Conservation (phyloP, 1,139 yeast genomes). For the Blastobotrys serpentis region DNA sequence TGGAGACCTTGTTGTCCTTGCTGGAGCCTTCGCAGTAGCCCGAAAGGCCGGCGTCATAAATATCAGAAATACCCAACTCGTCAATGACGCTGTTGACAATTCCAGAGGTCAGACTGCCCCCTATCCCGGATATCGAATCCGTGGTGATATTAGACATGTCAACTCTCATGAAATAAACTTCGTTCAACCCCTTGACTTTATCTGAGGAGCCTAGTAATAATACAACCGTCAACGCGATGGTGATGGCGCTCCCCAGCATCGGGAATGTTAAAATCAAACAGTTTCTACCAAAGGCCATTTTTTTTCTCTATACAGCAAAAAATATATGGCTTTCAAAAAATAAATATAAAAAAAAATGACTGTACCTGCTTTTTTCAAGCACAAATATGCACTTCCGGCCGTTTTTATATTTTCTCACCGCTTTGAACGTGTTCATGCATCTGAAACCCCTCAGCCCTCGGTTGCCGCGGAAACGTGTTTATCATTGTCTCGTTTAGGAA, state of each 20-base stretch:
- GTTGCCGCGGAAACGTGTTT: constrained; percentile 2
- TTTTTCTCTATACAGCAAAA: too few species aligned
- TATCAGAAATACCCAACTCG: constrained; percentile 55
- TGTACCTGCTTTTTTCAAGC: too few species aligned
- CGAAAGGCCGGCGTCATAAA: constrained; percentile 66
- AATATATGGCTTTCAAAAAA: too few species aligned
- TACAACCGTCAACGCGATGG: constrained; percentile 42
- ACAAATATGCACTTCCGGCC: neutral
- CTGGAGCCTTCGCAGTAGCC: constrained; percentile 65
- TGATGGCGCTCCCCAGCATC: constrained; percentile 40
- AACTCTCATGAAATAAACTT: constrained; percentile 45
- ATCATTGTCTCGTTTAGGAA: neutral
- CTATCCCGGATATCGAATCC: constrained; percentile 23
- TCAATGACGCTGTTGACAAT: constrained; percentile 23
- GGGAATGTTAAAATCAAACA: constrained; percentile 43
- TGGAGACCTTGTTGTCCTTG: constrained; percentile 28
- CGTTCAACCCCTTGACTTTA: constrained; percentile 38
- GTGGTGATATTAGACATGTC: constrained; percentile 38
- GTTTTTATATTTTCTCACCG: neutral
- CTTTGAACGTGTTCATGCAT: constrained; percentile 2
- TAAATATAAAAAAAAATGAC: too few species aligned
- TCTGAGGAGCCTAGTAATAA: constrained; percentile 45
- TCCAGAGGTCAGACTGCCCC: constrained; percentile 18
- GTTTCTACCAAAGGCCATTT: constrained; percentile 34
- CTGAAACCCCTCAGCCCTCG: neutral